Evolutionary conservation across 768 basidiomycete genomes (phyloP).

Genomic region (Scleroderma citrinum): DNA sequence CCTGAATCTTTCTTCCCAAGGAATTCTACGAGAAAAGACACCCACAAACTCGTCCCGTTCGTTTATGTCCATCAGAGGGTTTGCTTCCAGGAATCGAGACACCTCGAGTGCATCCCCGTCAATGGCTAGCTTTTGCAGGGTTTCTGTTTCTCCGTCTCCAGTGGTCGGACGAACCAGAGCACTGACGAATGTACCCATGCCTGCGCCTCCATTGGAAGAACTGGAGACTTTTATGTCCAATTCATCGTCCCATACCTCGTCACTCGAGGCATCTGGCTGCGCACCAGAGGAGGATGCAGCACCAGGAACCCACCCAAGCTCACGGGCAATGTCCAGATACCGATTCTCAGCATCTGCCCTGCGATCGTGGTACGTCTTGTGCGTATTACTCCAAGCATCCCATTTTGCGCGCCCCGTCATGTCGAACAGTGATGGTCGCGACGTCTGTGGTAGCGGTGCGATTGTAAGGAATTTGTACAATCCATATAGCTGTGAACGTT

Average conservation of each 20-base stretch:
- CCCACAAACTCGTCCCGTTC: conserved; percentile 69
- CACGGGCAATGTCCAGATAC: conserved; percentile 64
- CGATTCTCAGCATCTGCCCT: conserved; percentile 47
- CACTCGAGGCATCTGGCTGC: conserved; percentile 22
- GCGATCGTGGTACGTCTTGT: conserved; percentile 41
- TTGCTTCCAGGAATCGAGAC: conserved; percentile 35
- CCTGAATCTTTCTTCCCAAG: conserved; percentile 1
- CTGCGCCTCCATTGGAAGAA: conserved; percentile 23
- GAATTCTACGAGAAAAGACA: conserved; percentile 1
- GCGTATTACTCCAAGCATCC: conserved; percentile 69
- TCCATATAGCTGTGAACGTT: conserved; percentile 65
- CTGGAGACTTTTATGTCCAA: conserved; percentile 21
- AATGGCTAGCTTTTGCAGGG: conserved; percentile 61
- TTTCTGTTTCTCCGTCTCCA: conserved; percentile 33
- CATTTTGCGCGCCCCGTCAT: conserved; percentile 78
- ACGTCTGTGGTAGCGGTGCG: conserved; percentile 44
- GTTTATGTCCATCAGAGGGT: conserved; percentile 48
- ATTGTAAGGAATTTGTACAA: conserved; percentile 74
- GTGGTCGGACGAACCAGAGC: conserved; percentile 39
- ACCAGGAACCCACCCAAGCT: conserved; percentile 60
- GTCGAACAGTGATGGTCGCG: conserved; percentile 74
- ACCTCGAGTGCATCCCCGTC: conserved; percentile 46
- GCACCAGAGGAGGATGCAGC: conserved; percentile 4
- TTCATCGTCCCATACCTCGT: conserved; percentile 43
- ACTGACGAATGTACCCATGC: conserved; percentile 61